Percentiles rank a stretch among this genome's conserved stretches.
Conservation (phyloP, 192 early-diverging fungal genomes). For the Tieghemiomyces parasiticus region DNA sequence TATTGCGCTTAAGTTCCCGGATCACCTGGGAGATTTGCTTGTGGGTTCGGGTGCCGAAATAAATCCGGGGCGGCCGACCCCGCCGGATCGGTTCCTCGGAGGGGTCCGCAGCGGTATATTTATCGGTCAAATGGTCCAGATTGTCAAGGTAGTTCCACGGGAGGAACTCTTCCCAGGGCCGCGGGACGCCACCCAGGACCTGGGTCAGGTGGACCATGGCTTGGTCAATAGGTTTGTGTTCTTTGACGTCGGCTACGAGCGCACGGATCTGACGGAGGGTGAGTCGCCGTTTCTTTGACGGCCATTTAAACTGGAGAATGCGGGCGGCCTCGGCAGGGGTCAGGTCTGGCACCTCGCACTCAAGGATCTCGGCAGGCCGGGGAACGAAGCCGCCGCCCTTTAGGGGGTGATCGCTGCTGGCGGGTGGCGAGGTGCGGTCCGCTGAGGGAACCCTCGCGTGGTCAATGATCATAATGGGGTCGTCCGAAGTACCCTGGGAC, state of each 20-base stretch:
- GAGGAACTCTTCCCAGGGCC: background rate
- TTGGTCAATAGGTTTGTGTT: background rate
- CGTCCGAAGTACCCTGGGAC: background rate
- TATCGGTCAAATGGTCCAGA: background rate
- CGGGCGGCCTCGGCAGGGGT: background rate
- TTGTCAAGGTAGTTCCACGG: background rate
- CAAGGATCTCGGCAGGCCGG: background rate
- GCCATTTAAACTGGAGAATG: background rate
- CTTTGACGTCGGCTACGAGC: background rate
- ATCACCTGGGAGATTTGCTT: conserved; percentile 41
- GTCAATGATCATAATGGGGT: background rate
- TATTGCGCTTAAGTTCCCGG: conserved; percentile 33
- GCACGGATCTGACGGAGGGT: background rate
- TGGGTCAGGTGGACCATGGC: background rate
- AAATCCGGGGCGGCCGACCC: conserved; percentile 16
- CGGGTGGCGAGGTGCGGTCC: background rate
- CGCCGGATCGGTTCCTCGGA: background rate
- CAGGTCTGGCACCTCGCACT: background rate
- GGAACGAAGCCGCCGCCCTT: background rate
- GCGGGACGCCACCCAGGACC: background rate
- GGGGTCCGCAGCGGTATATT: background rate
- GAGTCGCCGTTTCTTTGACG: background rate
- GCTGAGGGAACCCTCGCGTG: background rate
- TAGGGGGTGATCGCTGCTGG: background rate
- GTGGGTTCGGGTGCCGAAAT: conserved; percentile 40